Evolutionary conservation across 2,329 filamentous ascomycete genomes (phyloP).

Genomic region (Sporothrix humicola): DNA sequence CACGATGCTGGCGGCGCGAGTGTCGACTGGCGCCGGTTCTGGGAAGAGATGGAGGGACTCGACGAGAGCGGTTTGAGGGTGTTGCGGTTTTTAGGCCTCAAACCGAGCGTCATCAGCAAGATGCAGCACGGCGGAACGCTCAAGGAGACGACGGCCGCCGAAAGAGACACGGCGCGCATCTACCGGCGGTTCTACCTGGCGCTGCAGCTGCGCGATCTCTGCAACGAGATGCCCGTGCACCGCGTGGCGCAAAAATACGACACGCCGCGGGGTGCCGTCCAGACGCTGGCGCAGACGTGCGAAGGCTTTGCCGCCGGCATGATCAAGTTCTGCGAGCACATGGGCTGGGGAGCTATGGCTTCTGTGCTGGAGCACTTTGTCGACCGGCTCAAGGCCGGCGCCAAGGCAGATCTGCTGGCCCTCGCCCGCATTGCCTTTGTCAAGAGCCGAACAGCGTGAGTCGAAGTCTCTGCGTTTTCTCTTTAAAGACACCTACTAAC

Average conservation of each 20-base stretch:
- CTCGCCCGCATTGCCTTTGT: conserved; percentile 75
- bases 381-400: conserved; percentile 74
- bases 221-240: conserved; percentile 76
- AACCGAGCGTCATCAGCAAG: conserved; percentile 68
- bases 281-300: conserved; percentile 74
- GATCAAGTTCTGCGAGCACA: conserved; percentile 77
- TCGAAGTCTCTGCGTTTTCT: neutral
- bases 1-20: conserved; percentile 53
- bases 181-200: conserved; percentile 77
- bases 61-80: conserved; percentile 75
- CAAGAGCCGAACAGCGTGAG: conserved; percentile 74
- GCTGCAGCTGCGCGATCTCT: conserved; percentile 77
- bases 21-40: conserved; percentile 75
- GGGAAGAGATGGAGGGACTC: conserved; percentile 70
- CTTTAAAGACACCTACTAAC: neutral
- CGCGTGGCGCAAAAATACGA: conserved; percentile 72
- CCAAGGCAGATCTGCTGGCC: conserved; percentile 71
- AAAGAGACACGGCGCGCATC: conserved; percentile 65
- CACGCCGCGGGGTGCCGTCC: conserved; percentile 71
- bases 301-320: conserved; percentile 80
- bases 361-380: conserved; percentile 77
- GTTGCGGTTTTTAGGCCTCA: conserved; percentile 70
- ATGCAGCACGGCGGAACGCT: conserved; percentile 72
- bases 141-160: conserved; percentile 65
- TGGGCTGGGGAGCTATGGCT: conserved; percentile 76